Evolutionary conservation across 306 rosid genomes (phyloP), one percentile per base, ranked within the genome.

Genomic region (Cicer judaicum): DNA sequence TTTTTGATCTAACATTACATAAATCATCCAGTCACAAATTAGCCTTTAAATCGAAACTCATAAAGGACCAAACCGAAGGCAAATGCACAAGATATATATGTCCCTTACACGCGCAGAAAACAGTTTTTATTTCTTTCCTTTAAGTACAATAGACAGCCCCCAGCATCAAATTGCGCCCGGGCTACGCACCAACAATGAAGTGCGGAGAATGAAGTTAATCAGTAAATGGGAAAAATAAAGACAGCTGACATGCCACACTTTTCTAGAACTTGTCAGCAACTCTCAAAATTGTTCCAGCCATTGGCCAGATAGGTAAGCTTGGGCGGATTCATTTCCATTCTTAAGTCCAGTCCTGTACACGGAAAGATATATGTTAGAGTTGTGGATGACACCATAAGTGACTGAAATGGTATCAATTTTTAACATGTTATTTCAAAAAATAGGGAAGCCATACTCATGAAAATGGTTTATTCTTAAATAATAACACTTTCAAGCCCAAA

Each of bases 221-320:
- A 71, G 70, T 48, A 49, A 69, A 3, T 21, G 16, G 59, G 66
- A 4, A 74, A 80, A 74, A 42, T 0, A 3, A 75, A 57, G 61
- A 77, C 9, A 40, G 41, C 81, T 74, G 81, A 70, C 84, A 72
- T 55, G 82, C 83, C 49, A 68, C 66, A 74, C 63, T 78, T 78
- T 73, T 50, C 79, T 74, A 68, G 69, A 12, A 52, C 53, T 59
- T 81, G 80, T 81, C 80, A 84, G 83, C 67, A 79, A 56, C 83
- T 75, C 80, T 79, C 88, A 84, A 84, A 86, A 86, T 84, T 84
- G 86, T 79, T 77, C 72, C 68, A 81, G 88, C 87, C 88, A 64
- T 69, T 24, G 74, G 81, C 74, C 80, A 68, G 62, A 52, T 71
- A 46, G 55, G 61, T 36, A 44, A 78, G 64, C 80, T 78, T 78